phyloP scores from a whole-genome alignment of 305 asterid genomes.

The Fraxinus baroniana region DNA sequence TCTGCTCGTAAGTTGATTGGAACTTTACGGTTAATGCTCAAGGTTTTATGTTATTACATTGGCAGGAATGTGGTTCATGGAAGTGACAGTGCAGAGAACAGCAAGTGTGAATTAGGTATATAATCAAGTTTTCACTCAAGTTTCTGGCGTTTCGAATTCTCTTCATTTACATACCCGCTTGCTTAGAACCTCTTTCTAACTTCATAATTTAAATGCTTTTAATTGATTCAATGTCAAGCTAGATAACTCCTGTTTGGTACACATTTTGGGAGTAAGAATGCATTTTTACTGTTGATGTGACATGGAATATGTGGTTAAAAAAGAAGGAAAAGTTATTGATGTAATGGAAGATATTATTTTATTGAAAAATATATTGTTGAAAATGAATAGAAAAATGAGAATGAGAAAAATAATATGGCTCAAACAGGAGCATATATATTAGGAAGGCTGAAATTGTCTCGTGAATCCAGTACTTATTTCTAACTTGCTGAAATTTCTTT shows the following conservation, averaged over 20 bases:
- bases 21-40: not conserved
- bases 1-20: not conserved
- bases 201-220: not conserved
- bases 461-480: not conserved
- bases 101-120: slow-evolving; percentile 77
- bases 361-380: too few relatives aligned
- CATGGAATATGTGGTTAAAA: too few relatives aligned
- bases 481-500: not conserved
- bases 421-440: not conserved
- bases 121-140: not conserved
- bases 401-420: too few relatives aligned
- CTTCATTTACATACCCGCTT: not conserved
- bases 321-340: too few relatives aligned
- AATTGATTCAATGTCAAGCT: not conserved
- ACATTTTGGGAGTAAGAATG: too few relatives aligned
- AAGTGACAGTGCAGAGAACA: slow-evolving; percentile 88
- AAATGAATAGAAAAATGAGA: too few relatives aligned
- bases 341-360: too few relatives aligned
- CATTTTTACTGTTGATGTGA: too few relatives aligned
- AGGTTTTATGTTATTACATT: not conserved
- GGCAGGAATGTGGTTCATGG: slow-evolving; percentile 94
- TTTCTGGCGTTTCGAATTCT: not conserved
- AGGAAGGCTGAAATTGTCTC: not conserved
- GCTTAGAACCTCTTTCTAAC: too few relatives aligned
- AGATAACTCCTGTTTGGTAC: not conserved